Conservation (phyloP, 1,139 yeast species). For the Yamadazyma blattariae region DNA sequence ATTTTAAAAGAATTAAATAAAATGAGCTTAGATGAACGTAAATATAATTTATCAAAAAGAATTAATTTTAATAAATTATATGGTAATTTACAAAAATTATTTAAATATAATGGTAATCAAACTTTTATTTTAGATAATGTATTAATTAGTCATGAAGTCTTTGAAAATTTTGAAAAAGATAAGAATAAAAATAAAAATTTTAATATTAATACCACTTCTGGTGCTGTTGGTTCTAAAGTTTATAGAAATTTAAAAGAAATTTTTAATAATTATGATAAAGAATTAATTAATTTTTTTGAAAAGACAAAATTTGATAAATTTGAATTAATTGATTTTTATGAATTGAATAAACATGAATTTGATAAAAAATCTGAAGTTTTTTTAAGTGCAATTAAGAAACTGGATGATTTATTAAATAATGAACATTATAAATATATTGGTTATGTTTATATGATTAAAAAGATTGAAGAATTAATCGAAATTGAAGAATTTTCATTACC, state of each 20-base stretch:
- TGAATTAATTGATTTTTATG: conserved; percentile 13
- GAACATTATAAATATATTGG: conserved; percentile 7
- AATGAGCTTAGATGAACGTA: conserved; percentile 18
- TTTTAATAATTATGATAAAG: conserved; percentile 4
- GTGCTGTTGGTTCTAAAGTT: too few relatives aligned
- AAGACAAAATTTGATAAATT: conserved; percentile 5
- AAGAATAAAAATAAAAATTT: background rate
- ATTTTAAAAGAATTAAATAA: conserved; percentile 12
- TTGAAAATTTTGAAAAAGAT: conserved; percentile 23
- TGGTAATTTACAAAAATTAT: conserved; percentile 30
- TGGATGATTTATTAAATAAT: conserved; percentile 2
- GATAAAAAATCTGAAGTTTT: conserved; percentile 4
- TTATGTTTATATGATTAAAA: conserved; percentile 6
- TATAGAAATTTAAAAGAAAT: conserved; percentile 2
- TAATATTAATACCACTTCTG: too few relatives aligned
- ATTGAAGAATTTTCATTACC: conserved; percentile 9
- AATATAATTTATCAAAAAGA: conserved; percentile 12
- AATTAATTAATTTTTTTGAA: conserved; percentile 3
- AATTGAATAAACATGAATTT: conserved; percentile 10
- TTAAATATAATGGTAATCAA: conserved; percentile 29
- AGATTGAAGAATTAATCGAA: conserved; percentile 5
- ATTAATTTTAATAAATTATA: conserved; percentile 25
- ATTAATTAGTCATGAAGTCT: conserved; percentile 27
- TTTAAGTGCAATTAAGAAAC: background rate
- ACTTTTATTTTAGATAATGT: conserved; percentile 38